A percentile compares a stretch with the other conserved stretches of the same genome.
Conservation (phyloP, 192 early-diverging fungal genomes). For the Rhizoclosmatium sp. region DNA sequence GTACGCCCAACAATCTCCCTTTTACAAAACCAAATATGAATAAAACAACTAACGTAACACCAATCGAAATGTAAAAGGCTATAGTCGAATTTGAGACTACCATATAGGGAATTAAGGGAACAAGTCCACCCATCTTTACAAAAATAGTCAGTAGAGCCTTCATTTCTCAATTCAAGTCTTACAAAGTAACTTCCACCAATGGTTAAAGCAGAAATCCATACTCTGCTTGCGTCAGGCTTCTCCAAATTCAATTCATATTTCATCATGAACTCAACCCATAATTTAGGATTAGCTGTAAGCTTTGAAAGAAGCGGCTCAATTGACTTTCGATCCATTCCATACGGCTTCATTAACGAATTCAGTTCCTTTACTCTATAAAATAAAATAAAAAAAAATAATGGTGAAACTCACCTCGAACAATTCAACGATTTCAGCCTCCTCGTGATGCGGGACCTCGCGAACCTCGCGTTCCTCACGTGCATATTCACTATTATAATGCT, state of each 20-base stretch:
- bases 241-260: conserved; percentile 70
- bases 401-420: conserved; percentile 46
- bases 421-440: conserved; percentile 67
- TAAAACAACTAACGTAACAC: conserved; percentile 59
- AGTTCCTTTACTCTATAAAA: neutral
- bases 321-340: conserved; percentile 60
- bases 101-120: conserved; percentile 71
- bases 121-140: conserved; percentile 57
- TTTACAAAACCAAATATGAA: conserved; percentile 71
- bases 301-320: conserved; percentile 62
- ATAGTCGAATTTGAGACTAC: conserved; percentile 46
- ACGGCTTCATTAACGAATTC: conserved; percentile 30
- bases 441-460: conserved; percentile 55
- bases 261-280: conserved; percentile 81
- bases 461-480: conserved; percentile 61
- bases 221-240: conserved; percentile 61
- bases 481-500: conserved; percentile 68
- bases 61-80: conserved; percentile 62
- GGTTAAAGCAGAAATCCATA: conserved; percentile 65
- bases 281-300: conserved; percentile 57
- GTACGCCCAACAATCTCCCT: conserved; percentile 48
- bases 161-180: neutral
- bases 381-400: neutral
- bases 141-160: neutral
- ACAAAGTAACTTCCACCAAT: conserved; percentile 67